Evolutionary conservation across 75 land plant species (phyloP).

Genomic region (Cryptomeria japonica): DNA sequence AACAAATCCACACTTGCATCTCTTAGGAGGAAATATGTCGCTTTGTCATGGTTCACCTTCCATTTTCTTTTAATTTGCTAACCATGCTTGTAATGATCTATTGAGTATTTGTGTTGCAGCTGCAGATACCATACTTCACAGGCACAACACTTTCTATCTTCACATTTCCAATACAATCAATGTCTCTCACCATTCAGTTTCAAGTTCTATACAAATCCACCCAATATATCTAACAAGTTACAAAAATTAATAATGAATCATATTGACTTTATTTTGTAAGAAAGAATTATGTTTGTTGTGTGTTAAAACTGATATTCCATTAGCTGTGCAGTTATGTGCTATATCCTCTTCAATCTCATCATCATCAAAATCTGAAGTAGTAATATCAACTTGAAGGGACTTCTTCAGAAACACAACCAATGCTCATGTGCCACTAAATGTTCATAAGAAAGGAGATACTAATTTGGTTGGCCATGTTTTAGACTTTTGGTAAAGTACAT

Average conservation of each 20-base stretch:
- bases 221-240: background rate
- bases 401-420: slow-evolving; percentile 83
- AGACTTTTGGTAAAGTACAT: background rate
- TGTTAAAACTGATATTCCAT: slow-evolving; percentile 72
- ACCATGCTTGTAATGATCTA: too few relatives aligned
- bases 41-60: too few relatives aligned
- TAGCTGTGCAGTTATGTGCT: slow-evolving; percentile 73
- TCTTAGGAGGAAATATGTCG: too few relatives aligned
- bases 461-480: background rate
- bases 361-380: slow-evolving; percentile 96
- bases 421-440: slow-evolving; percentile 95
- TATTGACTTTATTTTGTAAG: background rate
- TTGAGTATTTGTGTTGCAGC: too few relatives aligned
- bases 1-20: too few relatives aligned
- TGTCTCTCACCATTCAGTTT: background rate
- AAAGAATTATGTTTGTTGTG: slow-evolving; percentile 79
- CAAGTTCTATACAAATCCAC: background rate
- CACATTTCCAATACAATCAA: background rate
- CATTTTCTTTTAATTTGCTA: too few relatives aligned
- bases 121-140: too few relatives aligned
- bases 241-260: background rate
- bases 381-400: slow-evolving; percentile 69
- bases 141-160: too few relatives aligned
- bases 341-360: slow-evolving; percentile 90
- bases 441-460: background rate